Conservation (phyloP, 1,284 basidiomycete genomes). For the Irpex lacteus region DNA sequence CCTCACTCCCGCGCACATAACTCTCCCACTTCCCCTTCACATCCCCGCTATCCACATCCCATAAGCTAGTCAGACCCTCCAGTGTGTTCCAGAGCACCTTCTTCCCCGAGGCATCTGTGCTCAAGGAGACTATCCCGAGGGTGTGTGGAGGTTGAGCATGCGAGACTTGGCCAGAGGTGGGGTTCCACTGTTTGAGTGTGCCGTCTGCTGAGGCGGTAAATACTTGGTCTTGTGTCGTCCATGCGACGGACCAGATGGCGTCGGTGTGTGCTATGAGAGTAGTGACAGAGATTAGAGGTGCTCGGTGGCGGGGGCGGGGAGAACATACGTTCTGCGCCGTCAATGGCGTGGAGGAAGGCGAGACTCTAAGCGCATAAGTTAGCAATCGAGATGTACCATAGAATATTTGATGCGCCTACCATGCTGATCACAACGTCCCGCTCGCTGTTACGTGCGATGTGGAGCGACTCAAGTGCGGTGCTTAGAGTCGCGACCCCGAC, state of each 20-base stretch:
- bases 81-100: constrained; percentile 74
- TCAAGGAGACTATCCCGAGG: constrained; percentile 72
- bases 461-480: too few species aligned
- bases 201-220: constrained; percentile 77
- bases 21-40: constrained; percentile 69
- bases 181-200: constrained; percentile 66
- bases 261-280: constrained; percentile 67
- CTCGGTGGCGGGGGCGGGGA: constrained; percentile 8
- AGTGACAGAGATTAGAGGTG: constrained; percentile 7
- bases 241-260: constrained; percentile 77
- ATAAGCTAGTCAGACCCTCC: constrained; percentile 74
- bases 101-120: constrained; percentile 60
- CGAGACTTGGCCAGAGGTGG: constrained; percentile 61
- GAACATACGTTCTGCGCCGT: constrained; percentile 68
- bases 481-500: too few species aligned
- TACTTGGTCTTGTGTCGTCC: constrained; percentile 63
- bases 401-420: background rate
- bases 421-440: background rate
- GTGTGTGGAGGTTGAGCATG: constrained; percentile 67
- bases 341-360: constrained; percentile 66
- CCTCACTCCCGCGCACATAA: constrained; percentile 51
- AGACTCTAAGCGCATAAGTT: constrained; percentile 49
- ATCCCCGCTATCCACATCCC: constrained; percentile 62
- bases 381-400: constrained; percentile 8
- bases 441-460: too few species aligned